phyloP scores from a whole-genome alignment of 108 stramenopile genomes.

The Parmales sp. region DNA sequence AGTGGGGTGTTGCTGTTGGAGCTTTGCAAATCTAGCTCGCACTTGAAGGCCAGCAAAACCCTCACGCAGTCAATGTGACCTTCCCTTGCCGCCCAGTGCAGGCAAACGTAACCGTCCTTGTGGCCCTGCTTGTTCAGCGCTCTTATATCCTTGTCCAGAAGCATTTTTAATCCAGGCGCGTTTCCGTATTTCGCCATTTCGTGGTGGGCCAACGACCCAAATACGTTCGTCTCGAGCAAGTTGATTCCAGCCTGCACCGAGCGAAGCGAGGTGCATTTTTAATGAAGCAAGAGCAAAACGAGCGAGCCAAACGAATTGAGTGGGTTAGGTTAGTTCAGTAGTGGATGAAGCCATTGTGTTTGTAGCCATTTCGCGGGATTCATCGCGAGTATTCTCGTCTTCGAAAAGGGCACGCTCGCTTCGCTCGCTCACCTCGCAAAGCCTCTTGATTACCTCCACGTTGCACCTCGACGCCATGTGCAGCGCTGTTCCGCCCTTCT shows the following conservation, averaged over 20 bases:
- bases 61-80: neutral
- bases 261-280: no score
- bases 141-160: neutral
- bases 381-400: no score
- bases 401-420: no score
- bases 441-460: no score
- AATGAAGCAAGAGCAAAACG: no score
- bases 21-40: neutral
- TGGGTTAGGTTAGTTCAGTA: no score
- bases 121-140: neutral
- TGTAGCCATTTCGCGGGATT: no score
- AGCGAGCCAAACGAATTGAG: no score
- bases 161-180: neutral
- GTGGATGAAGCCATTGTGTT: no score
- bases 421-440: no score
- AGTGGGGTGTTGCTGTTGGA: neutral
- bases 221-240: neutral
- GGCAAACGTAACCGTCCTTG: neutral
- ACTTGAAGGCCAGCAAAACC: neutral
- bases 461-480: no score
- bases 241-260: neutral
- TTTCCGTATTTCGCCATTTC: neutral
- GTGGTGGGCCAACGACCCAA: neutral
- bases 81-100: neutral
- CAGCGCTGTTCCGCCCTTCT: no score